phyloP scores from a whole-genome alignment of 2,329 filamentous ascomycete species.

The Arthroderma sp. region DNA sequence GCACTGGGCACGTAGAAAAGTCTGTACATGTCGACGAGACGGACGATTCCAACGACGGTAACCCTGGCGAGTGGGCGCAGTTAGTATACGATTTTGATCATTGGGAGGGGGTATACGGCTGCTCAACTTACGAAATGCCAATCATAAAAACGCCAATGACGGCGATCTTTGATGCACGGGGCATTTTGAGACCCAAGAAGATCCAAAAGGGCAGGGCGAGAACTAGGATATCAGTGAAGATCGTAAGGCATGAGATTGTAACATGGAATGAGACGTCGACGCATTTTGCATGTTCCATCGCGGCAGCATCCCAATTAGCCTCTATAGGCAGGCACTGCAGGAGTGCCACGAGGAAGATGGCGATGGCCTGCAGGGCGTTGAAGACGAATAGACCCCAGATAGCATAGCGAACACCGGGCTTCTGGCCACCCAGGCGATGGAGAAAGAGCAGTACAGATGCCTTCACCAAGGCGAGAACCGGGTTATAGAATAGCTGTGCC shows the following conservation, averaged over 20 bases:
- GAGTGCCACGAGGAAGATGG: conserved; percentile 25
- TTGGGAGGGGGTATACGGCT: conserved; percentile 7
- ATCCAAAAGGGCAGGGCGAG: conserved; percentile 29
- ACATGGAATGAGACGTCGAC: conserved; percentile 24
- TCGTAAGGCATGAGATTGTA: conserved; percentile 25
- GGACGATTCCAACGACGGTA: neutral
- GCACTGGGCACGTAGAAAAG: neutral
- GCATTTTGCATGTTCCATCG: conserved; percentile 16
- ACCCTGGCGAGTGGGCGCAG: neutral
- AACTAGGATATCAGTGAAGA: conserved; percentile 30
- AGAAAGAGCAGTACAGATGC: conserved; percentile 3
- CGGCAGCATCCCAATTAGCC: conserved; percentile 20
- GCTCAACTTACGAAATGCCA: conserved; percentile 25
- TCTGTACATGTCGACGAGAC: neutral
- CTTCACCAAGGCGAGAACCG: conserved; percentile 1
- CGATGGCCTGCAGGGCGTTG: conserved; percentile 24
- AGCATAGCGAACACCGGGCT: neutral
- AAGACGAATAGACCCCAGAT: conserved; percentile 8
- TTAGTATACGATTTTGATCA: neutral
- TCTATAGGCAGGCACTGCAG: conserved; percentile 30
- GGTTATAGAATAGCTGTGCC: conserved; percentile 2
- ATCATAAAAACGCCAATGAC: too few species aligned
- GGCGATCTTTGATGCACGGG: too few species aligned
- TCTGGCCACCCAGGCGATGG: neutral
- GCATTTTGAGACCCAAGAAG: too few species aligned